These are phyloP conservation scores for Ganoderma leucocontextum DNA, from an alignment of 1,284 basidiomycete genomes.

Conservation along the genomic window DNA sequence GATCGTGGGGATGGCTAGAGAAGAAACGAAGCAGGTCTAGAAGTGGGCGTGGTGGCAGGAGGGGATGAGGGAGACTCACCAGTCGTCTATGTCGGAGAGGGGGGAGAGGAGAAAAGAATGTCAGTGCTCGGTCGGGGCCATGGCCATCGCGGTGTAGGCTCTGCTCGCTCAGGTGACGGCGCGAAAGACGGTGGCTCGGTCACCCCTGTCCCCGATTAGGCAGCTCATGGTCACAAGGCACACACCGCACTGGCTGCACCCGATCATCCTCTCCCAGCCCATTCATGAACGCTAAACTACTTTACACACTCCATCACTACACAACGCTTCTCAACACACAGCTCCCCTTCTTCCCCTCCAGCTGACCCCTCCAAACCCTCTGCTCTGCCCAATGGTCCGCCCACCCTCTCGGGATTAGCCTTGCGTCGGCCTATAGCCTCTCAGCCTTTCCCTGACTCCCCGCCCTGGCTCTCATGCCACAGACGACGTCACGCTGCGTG, in stretches of 20 bases:
- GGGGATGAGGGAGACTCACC: slow-evolving; percentile 28
- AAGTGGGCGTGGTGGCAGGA: slow-evolving; percentile 18
- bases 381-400: slow-evolving; percentile 24
- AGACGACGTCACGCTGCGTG: slow-evolving; percentile 16
- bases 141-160: slow-evolving; percentile 31
- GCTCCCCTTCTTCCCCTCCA: slow-evolving; percentile 25
- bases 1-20: slow-evolving; percentile 29
- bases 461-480: slow-evolving; percentile 18
- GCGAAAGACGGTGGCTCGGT: slow-evolving; percentile 32
- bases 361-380: slow-evolving; percentile 21
- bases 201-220: slow-evolving; percentile 36
- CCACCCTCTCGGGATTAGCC: slow-evolving; percentile 18
- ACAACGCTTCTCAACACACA: slow-evolving; percentile 12
- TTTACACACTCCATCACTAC: slow-evolving; percentile 18
- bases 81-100: slow-evolving; percentile 28
- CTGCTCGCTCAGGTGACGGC: slow-evolving; percentile 34
- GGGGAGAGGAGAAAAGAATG: slow-evolving; percentile 19
- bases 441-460: slow-evolving; percentile 1
- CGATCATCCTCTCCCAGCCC: slow-evolving; percentile 24
- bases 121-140: slow-evolving; percentile 18
- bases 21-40: slow-evolving; percentile 20
- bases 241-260: slow-evolving; percentile 30
- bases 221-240: slow-evolving; percentile 35
- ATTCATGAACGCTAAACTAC: slow-evolving; percentile 26
- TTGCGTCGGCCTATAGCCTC: slow-evolving; percentile 29